Evolutionary conservation across 2,329 filamentous ascomycete genomes (phyloP), one percentile per base, ranked within the genome.

Genomic region (Fusarium albosuccineum): DNA sequence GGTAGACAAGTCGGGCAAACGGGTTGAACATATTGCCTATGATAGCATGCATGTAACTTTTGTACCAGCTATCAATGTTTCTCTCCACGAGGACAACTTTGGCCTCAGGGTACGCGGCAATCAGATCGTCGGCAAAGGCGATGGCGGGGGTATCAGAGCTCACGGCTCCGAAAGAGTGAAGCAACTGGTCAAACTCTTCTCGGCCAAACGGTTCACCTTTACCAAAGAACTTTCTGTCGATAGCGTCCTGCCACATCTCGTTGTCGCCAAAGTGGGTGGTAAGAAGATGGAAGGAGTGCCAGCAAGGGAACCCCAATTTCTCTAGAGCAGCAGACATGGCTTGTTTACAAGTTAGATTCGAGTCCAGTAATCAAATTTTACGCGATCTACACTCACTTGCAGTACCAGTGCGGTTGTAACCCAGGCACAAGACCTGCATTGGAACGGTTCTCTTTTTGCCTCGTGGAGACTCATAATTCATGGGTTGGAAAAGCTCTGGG

Each of bases 61-160:
- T 33, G 17, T 62, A 62, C 60, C 55, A 62, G 1, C 17, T 6
- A 2, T 60, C 55, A 13, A 60, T 60, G 3, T 62, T 29, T 7
- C 49, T 48, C 9, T 62, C 56, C 4, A 59, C 37, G 2, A 62
- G 56, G 14, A 60, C 29, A 14, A 62, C 56, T 11, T 60, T 54
- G 16, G 60, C 60, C 13, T 62, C 56, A 9, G 60, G 60, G 45
- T 62, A 60, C 2, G 60, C 60, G 6, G 36, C 44, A 26, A 62
- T 55, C 33, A 62, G 39, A 17, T 62, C 56, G 2, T 50, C 49
- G 1, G 56, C 60, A 26, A 60, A 62, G 34, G 77, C 67, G 27
- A 71, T 75, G 4, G 76, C 75, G 1, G 82, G 82, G 2, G 76
- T 67, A 60, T 84, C 82, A 10, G 66, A 70, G 5, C 80, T 81